Evolutionary conservation across 352 stramenopile species (phyloP), one percentile per base, ranked within the genome.

Genomic region (Phytophthora kernoviae): DNA sequence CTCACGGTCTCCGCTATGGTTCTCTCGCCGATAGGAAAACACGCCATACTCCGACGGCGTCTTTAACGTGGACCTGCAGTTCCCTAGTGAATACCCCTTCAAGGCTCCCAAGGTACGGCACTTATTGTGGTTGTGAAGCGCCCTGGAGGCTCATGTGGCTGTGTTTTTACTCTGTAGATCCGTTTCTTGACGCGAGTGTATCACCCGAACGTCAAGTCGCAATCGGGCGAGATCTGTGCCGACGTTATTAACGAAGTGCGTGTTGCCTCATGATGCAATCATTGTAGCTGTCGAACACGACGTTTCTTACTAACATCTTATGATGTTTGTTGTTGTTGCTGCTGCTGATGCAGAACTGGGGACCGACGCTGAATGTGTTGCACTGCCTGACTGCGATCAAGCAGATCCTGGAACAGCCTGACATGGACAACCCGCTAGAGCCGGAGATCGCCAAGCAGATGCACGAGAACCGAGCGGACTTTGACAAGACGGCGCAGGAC

Each of bases 71-170:
- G 87, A 98, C 62, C 69, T 99, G 42, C 80, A 96, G 58, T 99
- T 99, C 68, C 96, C 96, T 0, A 84, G 85, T 11, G 93, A 99
- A 62, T 99, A 99, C 68, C 97, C 97, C 21, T 98, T 98, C 77
- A 98, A 98, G 67, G 85, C 92, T 2, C 91, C 91, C 44, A 95
- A 91, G 68, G 87, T 95, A 42, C 20, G 30, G 34, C 0, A 5
- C 2, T 21, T 14, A 22, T 20, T 8, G 24, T 11, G 43, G 12
- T 2, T 21, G 12, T 5, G 20, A 9, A 18, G 36, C 15, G 15
- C 9, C 7, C 2, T 24, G 15, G 33, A 47, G 5, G 15, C 4
- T 26, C n/a, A 8, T 49, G 5, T 59, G 14, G n/a, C 17, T 34
- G 7, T 47, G 15, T 3, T 47, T 14, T 5, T 26, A 14, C 41